These are phyloP conservation scores for Durotheca rogersii DNA, from an alignment of 495 filamentous ascomycete genomes.

Conservation along the genomic window DNA sequence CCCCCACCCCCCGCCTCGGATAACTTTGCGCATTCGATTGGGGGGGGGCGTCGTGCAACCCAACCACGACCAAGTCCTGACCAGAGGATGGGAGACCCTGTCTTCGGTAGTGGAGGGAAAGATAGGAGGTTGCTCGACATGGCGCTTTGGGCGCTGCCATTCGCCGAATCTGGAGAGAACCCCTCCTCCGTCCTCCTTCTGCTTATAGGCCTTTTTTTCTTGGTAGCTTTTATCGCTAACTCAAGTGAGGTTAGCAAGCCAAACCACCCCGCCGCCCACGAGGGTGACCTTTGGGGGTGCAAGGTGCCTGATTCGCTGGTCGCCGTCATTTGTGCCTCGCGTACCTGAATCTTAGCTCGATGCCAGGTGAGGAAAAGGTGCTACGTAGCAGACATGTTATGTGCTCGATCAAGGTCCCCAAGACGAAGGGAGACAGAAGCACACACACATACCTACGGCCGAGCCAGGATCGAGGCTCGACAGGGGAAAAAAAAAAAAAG, in stretches of 20 bases:
- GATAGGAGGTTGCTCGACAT: slow-evolving; percentile 8
- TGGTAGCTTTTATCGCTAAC: slow-evolving; percentile 12
- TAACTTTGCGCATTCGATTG: too few species aligned
- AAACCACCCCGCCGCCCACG: slow-evolving; percentile 26
- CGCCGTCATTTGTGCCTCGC: slow-evolving; percentile 23
- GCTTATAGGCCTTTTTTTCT: neutral
- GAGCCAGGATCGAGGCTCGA: too few species aligned
- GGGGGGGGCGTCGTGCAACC: slow-evolving; percentile 18
- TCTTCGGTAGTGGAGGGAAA: slow-evolving; percentile 26
- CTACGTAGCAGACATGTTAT: too few species aligned
- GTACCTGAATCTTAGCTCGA: slow-evolving; percentile 31
- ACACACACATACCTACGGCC: too few species aligned
- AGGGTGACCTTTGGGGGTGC: slow-evolving; percentile 5
- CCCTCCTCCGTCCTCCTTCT: slow-evolving; percentile 10
- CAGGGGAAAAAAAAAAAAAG: too few species aligned
- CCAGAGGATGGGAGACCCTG: slow-evolving; percentile 23
- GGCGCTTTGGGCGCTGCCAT: slow-evolving; percentile 13
- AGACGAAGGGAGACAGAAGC: slow-evolving; percentile 27
- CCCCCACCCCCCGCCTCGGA: slow-evolving; percentile 6
- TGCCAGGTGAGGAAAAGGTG: slow-evolving; percentile 10
- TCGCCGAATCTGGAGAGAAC: slow-evolving; percentile 19
- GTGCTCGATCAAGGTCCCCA: slow-evolving; percentile 17
- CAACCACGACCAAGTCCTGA: slow-evolving; percentile 8
- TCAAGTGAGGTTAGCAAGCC: slow-evolving; percentile 23
- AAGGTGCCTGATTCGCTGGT: slow-evolving; percentile 17